phyloP scores from a whole-genome alignment of 805 yeast genomes.

The Wickerhamiella dianesei region DNA sequence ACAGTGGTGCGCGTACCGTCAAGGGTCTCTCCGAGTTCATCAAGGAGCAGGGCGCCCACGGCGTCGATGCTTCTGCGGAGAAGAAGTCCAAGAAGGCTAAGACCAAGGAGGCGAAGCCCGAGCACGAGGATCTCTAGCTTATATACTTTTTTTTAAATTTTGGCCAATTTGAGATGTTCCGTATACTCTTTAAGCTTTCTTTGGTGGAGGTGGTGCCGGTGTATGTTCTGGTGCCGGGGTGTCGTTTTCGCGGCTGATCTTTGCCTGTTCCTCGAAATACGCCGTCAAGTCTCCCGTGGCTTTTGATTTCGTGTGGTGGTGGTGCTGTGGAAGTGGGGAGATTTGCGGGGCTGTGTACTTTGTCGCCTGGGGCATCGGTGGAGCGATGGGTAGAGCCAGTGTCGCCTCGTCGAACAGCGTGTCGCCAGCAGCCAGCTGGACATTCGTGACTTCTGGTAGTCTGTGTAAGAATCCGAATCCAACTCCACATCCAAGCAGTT shows the following conservation, averaged over 20 bases:
- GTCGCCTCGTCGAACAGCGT: slow-evolving; percentile 13
- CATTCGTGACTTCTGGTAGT: slow-evolving; percentile 47
- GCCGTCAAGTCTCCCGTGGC: slow-evolving; percentile 9
- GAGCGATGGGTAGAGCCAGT: not conserved
- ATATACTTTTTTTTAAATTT: no score
- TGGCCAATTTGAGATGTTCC: no score
- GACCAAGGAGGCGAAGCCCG: slow-evolving; percentile 19
- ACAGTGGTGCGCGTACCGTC: slow-evolving; percentile 58
- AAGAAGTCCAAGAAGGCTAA: slow-evolving; percentile 14
- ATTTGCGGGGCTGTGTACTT: not conserved
- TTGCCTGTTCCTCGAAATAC: slow-evolving; percentile 20
- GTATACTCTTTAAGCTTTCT: no score
- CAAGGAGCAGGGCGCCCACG: slow-evolving; percentile 49
- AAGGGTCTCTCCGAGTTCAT: slow-evolving; percentile 60
- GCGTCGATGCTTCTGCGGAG: slow-evolving; percentile 41
- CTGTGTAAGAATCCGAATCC: slow-evolving; percentile 86
- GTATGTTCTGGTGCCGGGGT: no score
- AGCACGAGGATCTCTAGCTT: slow-evolving; percentile 18
- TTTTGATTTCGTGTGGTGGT: not conserved
- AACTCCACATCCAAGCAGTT: slow-evolving; percentile 83
- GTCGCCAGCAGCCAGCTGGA: slow-evolving; percentile 14
- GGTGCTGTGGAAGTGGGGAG: not conserved
- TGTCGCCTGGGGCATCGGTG: slow-evolving; percentile 1
- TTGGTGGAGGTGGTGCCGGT: no score
- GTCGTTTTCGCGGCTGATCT: slow-evolving; percentile 16